A percentile compares a stretch with the other conserved stretches of the same genome.
phyloP scores from a whole-genome alignment of 2,329 filamentous ascomycete species.

The Epichloe typhina region DNA sequence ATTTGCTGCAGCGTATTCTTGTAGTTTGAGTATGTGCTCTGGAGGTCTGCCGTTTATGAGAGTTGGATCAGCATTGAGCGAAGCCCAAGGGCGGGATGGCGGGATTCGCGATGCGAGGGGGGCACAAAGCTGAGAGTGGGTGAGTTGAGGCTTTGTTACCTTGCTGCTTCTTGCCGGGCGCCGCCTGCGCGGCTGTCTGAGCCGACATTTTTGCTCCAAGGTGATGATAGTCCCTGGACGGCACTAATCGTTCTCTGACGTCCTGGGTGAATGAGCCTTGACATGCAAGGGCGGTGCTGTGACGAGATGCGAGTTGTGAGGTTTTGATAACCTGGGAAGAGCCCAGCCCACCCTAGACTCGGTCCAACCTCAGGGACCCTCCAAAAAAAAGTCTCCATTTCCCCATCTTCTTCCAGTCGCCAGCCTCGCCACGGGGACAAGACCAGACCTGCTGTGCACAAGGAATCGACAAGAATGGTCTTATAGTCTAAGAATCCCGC shows the following conservation, averaged over 20 bases:
- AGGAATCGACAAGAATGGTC: neutral
- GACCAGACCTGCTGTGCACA: neutral
- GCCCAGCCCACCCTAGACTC: neutral
- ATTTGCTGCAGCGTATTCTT: conserved; percentile 76
- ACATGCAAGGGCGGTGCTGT: neutral
- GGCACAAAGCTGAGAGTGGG: too few relatives aligned
- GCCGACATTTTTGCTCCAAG: conserved; percentile 7
- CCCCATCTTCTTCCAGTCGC: neutral
- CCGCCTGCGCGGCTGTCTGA: conserved; percentile 23
- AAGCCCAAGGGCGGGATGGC: neutral
- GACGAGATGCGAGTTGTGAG: neutral
- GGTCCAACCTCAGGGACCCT: neutral
- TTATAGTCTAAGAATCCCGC: neutral
- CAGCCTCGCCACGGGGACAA: neutral
- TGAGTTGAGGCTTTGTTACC: conserved; percentile 28
- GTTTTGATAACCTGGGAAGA: neutral
- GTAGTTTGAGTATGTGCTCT: conserved; percentile 66
- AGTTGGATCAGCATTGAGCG: neutral
- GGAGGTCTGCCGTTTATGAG: conserved; percentile 46
- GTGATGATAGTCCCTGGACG: too few relatives aligned
- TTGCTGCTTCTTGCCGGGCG: conserved; percentile 58
- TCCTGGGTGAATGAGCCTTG: neutral
- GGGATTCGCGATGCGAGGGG: too few relatives aligned
- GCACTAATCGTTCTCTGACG: neutral
- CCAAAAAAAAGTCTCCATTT: neutral